Evolutionary conservation across 371 early-diverging fungal species (phyloP), one percentile per base, ranked within the genome.

Genomic region (Saksenaea oblongispora): DNA sequence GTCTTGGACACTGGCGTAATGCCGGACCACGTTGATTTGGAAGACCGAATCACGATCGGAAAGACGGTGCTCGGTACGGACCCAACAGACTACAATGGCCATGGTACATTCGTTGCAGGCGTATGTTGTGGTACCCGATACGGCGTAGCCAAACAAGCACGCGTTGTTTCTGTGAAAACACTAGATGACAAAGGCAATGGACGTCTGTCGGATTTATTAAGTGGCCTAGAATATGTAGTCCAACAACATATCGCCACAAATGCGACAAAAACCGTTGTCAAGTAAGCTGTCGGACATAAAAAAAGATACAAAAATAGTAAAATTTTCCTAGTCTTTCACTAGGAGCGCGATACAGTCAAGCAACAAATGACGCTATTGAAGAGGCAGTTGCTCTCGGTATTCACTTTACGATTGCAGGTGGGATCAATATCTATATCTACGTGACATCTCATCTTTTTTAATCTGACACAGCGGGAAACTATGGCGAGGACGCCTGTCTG

Each of bases 401-500:
- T 13, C 85, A 86, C 65, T 82, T 87, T 42, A 66, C 77, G 0
- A 75, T 86, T 35, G 87, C 87, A 53, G 74, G 78, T 72, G 67
- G 54, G 62, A 34, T 18, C 22, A 42, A 34, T 17, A 54, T 34
- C n/a, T n/a, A n/a, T n/a, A n/a, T n/a, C n/a, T n/a, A n/a, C n/a
- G 27, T 56, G 74, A 76, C 17, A 62, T 10, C 9, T 75, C 74
- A 62, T 64, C 68, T 14, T 70, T 80, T 65, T 55, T 47, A 24
- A 5, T 39, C 28, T 31, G 39, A 35, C 22, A 24, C 62, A 57
- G 86, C 88, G 13, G 88, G 88, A 10, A 87, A 87, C 54, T 82
- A 83, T 41, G 85, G 79, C 42, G 80, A 78, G 62, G 89, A 93
- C 69, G 97, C 97, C 1, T 97, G 98, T 72, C 70, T 79, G 35